Evolutionary conservation across 345 rosid genomes (phyloP).

Genomic region (Orychophragmus violaceus): DNA sequence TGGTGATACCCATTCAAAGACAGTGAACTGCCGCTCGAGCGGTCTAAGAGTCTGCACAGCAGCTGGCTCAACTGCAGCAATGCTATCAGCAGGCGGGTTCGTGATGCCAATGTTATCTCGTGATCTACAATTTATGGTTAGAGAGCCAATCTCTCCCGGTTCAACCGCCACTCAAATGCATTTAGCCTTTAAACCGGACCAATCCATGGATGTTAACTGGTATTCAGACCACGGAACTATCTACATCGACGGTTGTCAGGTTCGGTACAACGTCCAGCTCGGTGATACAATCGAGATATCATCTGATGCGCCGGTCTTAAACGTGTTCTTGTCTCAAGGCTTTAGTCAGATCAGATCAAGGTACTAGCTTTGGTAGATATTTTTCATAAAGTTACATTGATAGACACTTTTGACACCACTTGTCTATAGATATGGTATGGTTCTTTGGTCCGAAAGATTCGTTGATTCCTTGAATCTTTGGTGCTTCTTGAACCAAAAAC

Average conservation of each 20-base stretch:
- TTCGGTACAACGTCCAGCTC: constrained; percentile 38
- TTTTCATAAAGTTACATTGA: constrained; percentile 13
- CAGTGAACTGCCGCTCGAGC: constrained; percentile 73
- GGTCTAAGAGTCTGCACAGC: constrained; percentile 89
- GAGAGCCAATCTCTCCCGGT: constrained; percentile 72
- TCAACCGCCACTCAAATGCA: constrained; percentile 49
- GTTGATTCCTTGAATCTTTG: constrained; percentile 17
- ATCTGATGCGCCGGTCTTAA: constrained; percentile 56
- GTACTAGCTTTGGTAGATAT: constrained; percentile 14
- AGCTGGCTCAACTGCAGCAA: constrained; percentile 89
- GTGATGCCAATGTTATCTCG: constrained; percentile 60
- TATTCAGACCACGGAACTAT: constrained; percentile 55
- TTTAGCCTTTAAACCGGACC: constrained; percentile 47
- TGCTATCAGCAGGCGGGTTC: constrained; percentile 87
- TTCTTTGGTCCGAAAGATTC: constrained; percentile 24
- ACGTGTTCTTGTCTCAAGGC: constrained; percentile 51
- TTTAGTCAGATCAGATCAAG: constrained; percentile 17
- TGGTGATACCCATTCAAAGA: constrained; percentile 34
- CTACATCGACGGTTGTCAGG: constrained; percentile 76
- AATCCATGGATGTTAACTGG: constrained; percentile 56
- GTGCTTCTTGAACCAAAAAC: constrained; percentile 25
- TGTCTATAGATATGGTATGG: constrained; percentile 17
- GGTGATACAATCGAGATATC: constrained; percentile 63
- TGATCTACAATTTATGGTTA: constrained; percentile 80
- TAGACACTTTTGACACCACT: neutral